Evolutionary conservation across 768 basidiomycete genomes (phyloP).

Genomic region (Boletus vermiculosoides): DNA sequence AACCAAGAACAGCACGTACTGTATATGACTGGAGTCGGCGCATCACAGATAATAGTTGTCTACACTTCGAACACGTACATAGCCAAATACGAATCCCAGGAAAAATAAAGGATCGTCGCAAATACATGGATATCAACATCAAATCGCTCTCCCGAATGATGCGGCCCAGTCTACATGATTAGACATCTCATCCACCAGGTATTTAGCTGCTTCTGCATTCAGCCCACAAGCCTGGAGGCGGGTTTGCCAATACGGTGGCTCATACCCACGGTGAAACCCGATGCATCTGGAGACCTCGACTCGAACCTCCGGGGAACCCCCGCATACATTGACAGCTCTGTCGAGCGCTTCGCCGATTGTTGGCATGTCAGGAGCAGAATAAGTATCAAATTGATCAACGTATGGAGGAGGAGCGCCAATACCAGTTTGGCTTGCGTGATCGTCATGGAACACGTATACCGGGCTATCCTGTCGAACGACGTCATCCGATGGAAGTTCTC

Average conservation of each 20-base stretch:
- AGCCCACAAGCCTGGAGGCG: conserved; percentile 25
- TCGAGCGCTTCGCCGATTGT: conserved; percentile 22
- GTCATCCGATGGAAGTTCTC: background rate
- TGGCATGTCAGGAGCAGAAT: conserved; percentile 7
- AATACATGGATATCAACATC: background rate
- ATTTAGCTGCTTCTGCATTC: conserved; percentile 11
- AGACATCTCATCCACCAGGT: conserved; percentile 29
- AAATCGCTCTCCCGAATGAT: background rate
- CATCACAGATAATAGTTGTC: background rate
- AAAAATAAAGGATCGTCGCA: background rate
- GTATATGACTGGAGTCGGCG: background rate
- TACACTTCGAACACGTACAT: conserved; percentile 1
- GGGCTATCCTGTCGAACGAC: conserved; percentile 26
- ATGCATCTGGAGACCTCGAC: conserved; percentile 27
- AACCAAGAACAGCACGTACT: background rate
- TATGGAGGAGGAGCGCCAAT: conserved; percentile 21
- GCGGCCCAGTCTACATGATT: conserved; percentile 22
- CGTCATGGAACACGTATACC: conserved; percentile 5
- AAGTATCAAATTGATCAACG: conserved; percentile 4
- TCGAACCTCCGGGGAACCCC: conserved; percentile 17
- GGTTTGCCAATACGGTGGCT: conserved; percentile 28
- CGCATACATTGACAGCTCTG: conserved; percentile 17
- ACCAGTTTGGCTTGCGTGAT: conserved; percentile 2
- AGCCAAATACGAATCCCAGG: background rate
- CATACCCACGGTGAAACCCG: conserved; percentile 23